These are phyloP conservation scores for Hapsidospora chrysogenum DNA, from an alignment of 495 filamentous ascomycete species.

Conservation along the genomic window DNA sequence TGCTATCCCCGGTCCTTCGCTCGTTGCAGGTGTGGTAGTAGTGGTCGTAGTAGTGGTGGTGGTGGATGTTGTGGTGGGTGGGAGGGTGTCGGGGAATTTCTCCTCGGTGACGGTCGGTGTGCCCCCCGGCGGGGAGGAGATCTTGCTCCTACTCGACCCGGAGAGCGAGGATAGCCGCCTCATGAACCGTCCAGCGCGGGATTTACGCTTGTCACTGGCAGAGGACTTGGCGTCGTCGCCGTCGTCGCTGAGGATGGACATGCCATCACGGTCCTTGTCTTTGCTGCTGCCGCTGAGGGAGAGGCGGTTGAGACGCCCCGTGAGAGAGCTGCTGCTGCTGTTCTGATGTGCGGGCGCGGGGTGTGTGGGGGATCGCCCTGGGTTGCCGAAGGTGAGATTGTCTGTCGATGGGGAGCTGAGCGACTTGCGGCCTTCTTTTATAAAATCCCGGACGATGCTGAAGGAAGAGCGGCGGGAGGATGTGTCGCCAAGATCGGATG, in stretches of 20 bases:
- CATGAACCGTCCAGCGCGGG: conserved; percentile 58
- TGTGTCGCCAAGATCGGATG: background rate
- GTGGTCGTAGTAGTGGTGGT: conserved; percentile 1
- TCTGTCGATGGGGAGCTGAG: conserved; percentile 24
- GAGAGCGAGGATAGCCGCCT: conserved; percentile 62
- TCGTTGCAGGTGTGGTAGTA: background rate
- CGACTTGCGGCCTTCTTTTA: conserved; percentile 30
- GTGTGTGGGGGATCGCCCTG: conserved; percentile 23
- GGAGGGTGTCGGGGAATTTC: conserved; percentile 15
- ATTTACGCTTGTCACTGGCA: conserved; percentile 6
- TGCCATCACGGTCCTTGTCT: conserved; percentile 8
- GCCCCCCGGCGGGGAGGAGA: conserved; percentile 29
- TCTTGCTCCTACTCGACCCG: conserved; percentile 40
- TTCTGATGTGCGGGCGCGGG: conserved; percentile 18
- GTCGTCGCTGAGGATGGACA: conserved; percentile 5
- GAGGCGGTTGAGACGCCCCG: conserved; percentile 24
- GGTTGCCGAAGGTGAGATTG: conserved; percentile 15
- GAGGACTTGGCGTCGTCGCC: conserved; percentile 4
- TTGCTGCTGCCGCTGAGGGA: too few species aligned
- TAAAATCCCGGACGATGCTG: conserved; percentile 30
- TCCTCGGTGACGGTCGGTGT: conserved; percentile 49
- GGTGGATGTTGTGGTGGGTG: conserved; percentile 20
- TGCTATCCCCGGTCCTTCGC: conserved; percentile 27
- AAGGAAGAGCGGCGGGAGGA: conserved; percentile 4
- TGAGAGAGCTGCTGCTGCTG: conserved; percentile 7